Evolutionary conservation across 139 green algal genomes (phyloP).

Genomic region (Chlorella sp.): DNA sequence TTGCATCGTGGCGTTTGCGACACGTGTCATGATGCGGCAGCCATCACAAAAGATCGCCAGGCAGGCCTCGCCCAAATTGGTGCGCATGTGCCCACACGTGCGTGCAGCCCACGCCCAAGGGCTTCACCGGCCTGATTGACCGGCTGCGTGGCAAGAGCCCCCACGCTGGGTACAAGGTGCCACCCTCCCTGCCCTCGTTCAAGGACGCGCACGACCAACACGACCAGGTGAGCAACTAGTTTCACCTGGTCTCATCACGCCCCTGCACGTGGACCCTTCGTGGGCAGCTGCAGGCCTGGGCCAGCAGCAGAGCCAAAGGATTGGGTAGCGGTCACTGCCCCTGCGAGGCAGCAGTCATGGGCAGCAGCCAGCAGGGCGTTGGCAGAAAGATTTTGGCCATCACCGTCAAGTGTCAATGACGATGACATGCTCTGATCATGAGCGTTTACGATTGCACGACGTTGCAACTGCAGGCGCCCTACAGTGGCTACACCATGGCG

Average conservation of each 20-base stretch:
- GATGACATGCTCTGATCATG: not conserved
- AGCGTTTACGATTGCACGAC: not conserved
- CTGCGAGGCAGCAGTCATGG: no score
- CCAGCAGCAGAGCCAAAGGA: not conserved
- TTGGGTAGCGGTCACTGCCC: not conserved
- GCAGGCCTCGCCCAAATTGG: no score
- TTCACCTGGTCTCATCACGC: not conserved
- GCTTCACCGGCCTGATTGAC: not conserved
- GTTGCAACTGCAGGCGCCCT: not conserved
- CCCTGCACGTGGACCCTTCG: not conserved
- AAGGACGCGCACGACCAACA: not conserved
- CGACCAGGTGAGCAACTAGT: conserved; percentile 15
- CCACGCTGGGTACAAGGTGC: not conserved
- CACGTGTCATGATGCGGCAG: no score
- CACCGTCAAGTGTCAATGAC: not conserved
- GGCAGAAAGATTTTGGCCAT: not conserved
- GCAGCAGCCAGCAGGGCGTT: not conserved
- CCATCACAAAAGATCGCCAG: no score
- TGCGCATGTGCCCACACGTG: no score
- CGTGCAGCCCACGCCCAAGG: not conserved
- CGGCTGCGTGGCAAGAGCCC: not conserved
- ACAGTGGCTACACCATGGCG: not conserved
- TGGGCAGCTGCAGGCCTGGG: not conserved
- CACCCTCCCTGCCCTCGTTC: not conserved
- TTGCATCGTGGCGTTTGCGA: not conserved